Evolutionary conservation across 257 asterid genomes (phyloP), one percentile per base, ranked within the genome.

Genomic region (Ligustrum vulgare): DNA sequence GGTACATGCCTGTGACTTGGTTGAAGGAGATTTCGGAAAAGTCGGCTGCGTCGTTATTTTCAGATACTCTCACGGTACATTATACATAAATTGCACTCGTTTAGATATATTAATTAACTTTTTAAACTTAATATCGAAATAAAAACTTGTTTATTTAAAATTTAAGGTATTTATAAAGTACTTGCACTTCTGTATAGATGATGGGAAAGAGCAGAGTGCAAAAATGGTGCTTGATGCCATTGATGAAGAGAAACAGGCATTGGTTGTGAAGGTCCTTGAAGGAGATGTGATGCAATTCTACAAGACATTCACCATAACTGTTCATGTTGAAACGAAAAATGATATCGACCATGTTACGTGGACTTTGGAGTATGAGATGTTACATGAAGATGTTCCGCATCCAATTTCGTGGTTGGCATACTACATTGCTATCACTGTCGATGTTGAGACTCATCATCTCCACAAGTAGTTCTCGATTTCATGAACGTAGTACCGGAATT

Each of bases 321-420:
- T 74, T 32, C 80, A 80, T 36, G 25, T 83, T 0, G 83, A 84
- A 56, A 84, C 64, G 0, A 78, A 80, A 39, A 62, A 20, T 6
- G 78, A 31, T 4, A 83, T 64, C 12, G 82, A 77, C 28, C 39
- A 80, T 67, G 82, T 83, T 6, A 83, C 82, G 0, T 83, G 86
- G 82, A 79, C 80, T 1, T 66, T 83, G 56, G 84, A 83, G 28
- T 80, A 80, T 18, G 87, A 77, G 63, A 83, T 45, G 78, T 25
- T 70, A n/a, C 67, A 33, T 4, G 84, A 83, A 45, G 84, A 74
- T 13, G 87, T 77, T 5, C 78, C 34, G 6, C 82, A 83, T 22
- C 87, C 84, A 5, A 43, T 74, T 3, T 13, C 84, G 0, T 41
- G 77, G 71, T 74, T 83, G 33, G 74, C 79, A 3, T 74, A 25